A percentile compares a stretch with the other conserved stretches of the same genome.
phyloP scores from a whole-genome alignment of 2,329 filamentous ascomycete species.

The Monilinia vaccinii-corymbosi region DNA sequence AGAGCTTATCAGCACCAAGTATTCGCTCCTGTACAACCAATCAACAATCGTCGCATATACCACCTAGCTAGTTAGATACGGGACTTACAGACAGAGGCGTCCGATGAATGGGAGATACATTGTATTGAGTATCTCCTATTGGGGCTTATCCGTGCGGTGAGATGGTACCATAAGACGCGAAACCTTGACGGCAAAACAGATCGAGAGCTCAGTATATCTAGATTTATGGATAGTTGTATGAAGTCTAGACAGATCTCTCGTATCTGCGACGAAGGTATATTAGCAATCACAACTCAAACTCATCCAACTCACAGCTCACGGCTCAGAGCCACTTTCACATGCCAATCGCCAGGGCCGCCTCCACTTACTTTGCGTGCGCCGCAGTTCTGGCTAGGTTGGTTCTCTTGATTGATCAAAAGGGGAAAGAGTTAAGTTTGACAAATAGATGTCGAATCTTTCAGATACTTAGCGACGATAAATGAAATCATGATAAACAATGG shows the following conservation, averaged over 20 bases:
- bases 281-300: constrained; percentile 3
- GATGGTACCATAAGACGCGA: background rate
- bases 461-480: too few relatives aligned
- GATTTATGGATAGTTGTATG: background rate
- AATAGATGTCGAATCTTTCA: background rate
- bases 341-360: background rate
- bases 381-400: background rate
- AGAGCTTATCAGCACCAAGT: constrained; percentile 76
- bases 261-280: background rate
- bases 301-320: background rate
- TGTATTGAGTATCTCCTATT: constrained; percentile 5
- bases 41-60: constrained; percentile 1
- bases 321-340: constrained; percentile 10
- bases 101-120: constrained; percentile 35
- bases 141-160: constrained; percentile 5
- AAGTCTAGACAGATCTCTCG: constrained; percentile 1
- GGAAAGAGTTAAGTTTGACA: background rate
- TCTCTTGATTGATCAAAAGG: background rate
- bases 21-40: constrained; percentile 56
- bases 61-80: background rate
- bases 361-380: constrained; percentile 1
- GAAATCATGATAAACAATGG: background rate
- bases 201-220: background rate
- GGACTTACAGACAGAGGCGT: constrained; percentile 33
- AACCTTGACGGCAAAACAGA: constrained; percentile 1